Evolutionary conservation across 768 basidiomycete species (phyloP).

Genomic region (Lyophyllum semitale): DNA sequence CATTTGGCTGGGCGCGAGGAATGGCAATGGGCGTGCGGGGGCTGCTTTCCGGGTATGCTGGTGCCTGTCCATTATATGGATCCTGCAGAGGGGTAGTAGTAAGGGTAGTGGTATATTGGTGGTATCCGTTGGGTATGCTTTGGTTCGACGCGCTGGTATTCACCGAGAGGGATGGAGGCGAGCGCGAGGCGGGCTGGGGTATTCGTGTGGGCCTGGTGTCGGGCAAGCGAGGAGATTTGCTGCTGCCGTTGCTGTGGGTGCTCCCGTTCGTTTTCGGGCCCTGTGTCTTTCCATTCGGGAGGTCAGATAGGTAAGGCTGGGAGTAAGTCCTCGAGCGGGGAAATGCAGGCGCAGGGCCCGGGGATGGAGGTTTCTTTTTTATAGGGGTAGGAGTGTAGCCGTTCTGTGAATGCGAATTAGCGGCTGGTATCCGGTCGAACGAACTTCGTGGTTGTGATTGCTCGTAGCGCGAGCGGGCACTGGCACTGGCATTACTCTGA

Average conservation of each 20-base stretch:
- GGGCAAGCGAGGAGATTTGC: conserved; percentile 48
- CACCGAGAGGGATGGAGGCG: conserved; percentile 31
- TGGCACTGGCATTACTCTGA: conserved; percentile 22
- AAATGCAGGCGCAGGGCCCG: conserved; percentile 21
- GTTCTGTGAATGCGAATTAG: conserved; percentile 27
- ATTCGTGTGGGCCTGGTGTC: conserved; percentile 53
- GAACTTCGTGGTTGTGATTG: conserved; percentile 13
- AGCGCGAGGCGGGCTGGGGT: conserved; percentile 37
- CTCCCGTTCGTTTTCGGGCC: conserved; percentile 30
- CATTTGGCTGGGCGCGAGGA: background rate
- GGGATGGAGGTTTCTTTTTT: conserved; percentile 25
- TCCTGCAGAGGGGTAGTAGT: conserved; percentile 10
- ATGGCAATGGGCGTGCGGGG: conserved; percentile 4
- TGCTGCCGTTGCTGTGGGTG: conserved; percentile 31
- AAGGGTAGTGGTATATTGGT: conserved; percentile 18
- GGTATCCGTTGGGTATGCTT: conserved; percentile 17
- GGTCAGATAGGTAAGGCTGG: conserved; percentile 53
- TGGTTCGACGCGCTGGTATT: conserved; percentile 19
- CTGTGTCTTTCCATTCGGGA: conserved; percentile 26
- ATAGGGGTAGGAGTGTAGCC: conserved; percentile 27
- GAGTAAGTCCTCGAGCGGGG: conserved; percentile 69
- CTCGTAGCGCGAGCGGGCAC: conserved; percentile 13
- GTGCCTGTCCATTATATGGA: background rate
- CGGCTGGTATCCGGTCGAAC: conserved; percentile 20
- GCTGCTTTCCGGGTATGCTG: conserved; percentile 4